These are phyloP conservation scores for Emergomyces africanus DNA, from an alignment of 2,329 filamentous ascomycete genomes.

Conservation along the genomic window DNA sequence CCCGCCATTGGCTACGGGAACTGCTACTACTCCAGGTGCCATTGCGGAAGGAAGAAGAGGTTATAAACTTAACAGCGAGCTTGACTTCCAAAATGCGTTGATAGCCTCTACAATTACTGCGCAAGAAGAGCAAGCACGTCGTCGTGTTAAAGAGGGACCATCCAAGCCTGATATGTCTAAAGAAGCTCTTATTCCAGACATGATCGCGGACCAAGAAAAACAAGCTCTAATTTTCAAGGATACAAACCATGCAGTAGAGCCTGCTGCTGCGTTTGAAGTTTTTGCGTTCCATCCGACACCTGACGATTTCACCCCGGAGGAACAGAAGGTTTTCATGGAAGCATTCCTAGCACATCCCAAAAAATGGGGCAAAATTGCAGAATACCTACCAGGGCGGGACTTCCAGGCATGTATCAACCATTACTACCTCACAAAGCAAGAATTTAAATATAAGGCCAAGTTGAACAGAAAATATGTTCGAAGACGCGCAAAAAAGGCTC, in stretches of 20 bases:
- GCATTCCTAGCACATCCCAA: slow-evolving; percentile 38
- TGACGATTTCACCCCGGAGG: slow-evolving; percentile 36
- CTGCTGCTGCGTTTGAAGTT: slow-evolving; percentile 27
- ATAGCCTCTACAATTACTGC: slow-evolving; percentile 36
- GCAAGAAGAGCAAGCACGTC: slow-evolving; percentile 34
- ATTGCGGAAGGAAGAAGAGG: slow-evolving; percentile 27
- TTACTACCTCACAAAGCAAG: slow-evolving; percentile 39
- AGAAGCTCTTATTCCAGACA: slow-evolving; percentile 37
- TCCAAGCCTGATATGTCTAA: slow-evolving; percentile 32
- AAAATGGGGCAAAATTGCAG: slow-evolving; percentile 40
- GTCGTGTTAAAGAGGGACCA: slow-evolving; percentile 30
- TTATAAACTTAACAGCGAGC: slow-evolving; percentile 36
- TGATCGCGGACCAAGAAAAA: slow-evolving; percentile 31
- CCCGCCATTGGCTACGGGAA: slow-evolving; percentile 10
- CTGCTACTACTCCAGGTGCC: slow-evolving; percentile 9
- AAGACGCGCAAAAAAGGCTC: slow-evolving; percentile 25
- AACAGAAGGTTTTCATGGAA: slow-evolving; percentile 34
- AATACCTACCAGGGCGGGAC: slow-evolving; percentile 31
- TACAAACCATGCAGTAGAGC: slow-evolving; percentile 31
- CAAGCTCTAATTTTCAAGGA: slow-evolving; percentile 33
- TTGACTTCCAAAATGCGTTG: slow-evolving; percentile 37
- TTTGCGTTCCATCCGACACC: slow-evolving; percentile 34
- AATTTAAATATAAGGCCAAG: slow-evolving; percentile 38
- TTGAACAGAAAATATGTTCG: slow-evolving; percentile 34
- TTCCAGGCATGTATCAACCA: slow-evolving; percentile 39